Evolutionary conservation across 1,139 yeast species (phyloP), one percentile per base, ranked within the genome.

Genomic region (Pichia sp.): DNA sequence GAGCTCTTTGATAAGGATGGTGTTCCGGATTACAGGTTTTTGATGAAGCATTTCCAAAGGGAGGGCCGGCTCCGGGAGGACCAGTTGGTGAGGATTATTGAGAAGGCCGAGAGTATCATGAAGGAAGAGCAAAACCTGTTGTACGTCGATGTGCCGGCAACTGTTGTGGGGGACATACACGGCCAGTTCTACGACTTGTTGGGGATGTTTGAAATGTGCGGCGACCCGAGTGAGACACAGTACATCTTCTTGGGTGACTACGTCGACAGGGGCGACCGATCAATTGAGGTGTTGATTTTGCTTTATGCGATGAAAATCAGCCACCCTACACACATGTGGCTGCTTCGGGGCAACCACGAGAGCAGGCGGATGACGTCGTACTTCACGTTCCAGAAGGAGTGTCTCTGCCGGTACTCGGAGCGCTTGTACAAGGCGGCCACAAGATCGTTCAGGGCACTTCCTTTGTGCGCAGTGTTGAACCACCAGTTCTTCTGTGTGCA

Each of bases 251-350:
- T 93, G 64, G 99, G 99, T 47, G 99, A 93, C 72, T 92, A 93
- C 71, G 99, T 93, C 13, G 99, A 93, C 54, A 79, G 99, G 65
- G 99, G 99, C 1, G 89, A 96, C 31, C 90, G 98, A 96, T 90
- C 97, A 8, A 87, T 96, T 66, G 99, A 93, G 69, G 95, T 92
- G 50, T 95, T 97, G 5, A 74, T 93, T 48, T 76, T 87, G 50
- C 77, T 90, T 53, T 92, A 88, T 68, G 82, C 88, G 15, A 80
- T 89, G 72, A 93, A 93, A 73, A 78, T 90, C 53, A 73, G 87
- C 52, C 86, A 77, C 67, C 99, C 99, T 10, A 65, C 71, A 7
- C 75, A 80, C 45, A 73, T 92, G 54, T 90, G 75, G 71, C 67
- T 93, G 59, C 88, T 93, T 71, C 79, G 99, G 66, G 99, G 99